phyloP scores from a whole-genome alignment of 2,329 filamentous ascomycete genomes.

The Talaromyces sp. region DNA sequence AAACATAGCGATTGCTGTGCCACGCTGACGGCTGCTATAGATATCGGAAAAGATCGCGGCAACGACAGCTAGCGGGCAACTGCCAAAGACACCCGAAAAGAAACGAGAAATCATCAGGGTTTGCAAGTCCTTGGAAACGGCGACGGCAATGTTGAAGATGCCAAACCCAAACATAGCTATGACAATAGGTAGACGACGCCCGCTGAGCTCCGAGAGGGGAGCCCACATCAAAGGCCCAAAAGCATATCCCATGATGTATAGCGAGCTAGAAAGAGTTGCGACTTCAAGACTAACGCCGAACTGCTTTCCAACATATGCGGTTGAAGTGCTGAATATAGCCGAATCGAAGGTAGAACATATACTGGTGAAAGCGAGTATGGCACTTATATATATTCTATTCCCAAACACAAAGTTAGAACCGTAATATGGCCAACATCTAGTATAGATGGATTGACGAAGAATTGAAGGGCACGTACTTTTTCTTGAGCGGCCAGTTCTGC shows the following conservation, averaged over 20 bases:
- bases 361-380: constrained; percentile 35
- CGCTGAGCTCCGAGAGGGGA: constrained; percentile 45
- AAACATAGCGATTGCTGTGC: constrained; percentile 44
- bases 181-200: constrained; percentile 46
- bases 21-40: constrained; percentile 43
- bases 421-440: neutral
- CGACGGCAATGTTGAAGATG: constrained; percentile 52
- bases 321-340: constrained; percentile 47
- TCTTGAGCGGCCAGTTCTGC: constrained; percentile 76
- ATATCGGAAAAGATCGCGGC: constrained; percentile 48
- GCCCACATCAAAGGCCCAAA: constrained; percentile 38
- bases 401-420: neutral
- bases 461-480: constrained; percentile 56
- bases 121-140: constrained; percentile 48
- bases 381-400: constrained; percentile 63
- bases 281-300: constrained; percentile 53
- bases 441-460: neutral
- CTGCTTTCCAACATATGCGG: constrained; percentile 57
- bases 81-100: constrained; percentile 49
- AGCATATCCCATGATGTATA: constrained; percentile 25
- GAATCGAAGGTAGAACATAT: constrained; percentile 15
- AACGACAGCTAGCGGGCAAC: constrained; percentile 46
- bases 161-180: constrained; percentile 44
- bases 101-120: constrained; percentile 53
- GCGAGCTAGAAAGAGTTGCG: constrained; percentile 45